Base-by-base conservation (phyloP, 768 basidiomycete species). In the Leccinum barrowsii region DNA sequence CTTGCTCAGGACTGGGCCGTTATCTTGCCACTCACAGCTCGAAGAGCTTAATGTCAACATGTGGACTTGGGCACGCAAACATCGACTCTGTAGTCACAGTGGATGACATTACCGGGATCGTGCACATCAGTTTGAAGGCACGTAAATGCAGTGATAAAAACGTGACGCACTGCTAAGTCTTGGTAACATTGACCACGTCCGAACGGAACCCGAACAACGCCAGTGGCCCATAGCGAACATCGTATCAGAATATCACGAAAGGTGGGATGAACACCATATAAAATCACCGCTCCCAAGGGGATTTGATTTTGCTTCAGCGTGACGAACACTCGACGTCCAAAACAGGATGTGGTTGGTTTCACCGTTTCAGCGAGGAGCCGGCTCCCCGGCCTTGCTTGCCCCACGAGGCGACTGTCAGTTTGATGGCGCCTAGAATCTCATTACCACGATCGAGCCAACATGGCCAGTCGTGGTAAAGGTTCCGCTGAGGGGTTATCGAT, bases 321-420 rank as follows among this genome's bases (percentile, higher is more conserved):
- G 19, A 52, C 42, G 44, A 50, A 37, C 3, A 50, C 8, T 30
- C 3, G 35, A 6, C 35, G n/a, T 35, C 26, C 42, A 10, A 44
- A 50, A 47, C 44, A 42, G 26, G 32, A 12, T 26, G 11, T 17
- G 11, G 28, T 40, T 24, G 11, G 56, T 56, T 6, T 56, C 15
- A 42, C 28, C 35, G 56, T 56, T 6, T 56, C 15, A 42, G 37
- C 35, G 10, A 56, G 7, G 40, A 17, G 21, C 47, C 8, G 56
- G 47, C 6, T 34, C 17, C 22, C 4, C 40, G 13, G 30, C 67
- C 68, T 65, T 22, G 65, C 65, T 62, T 51, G 11, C 30, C 1
- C 55, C 67, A 68, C 51, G 67, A 68, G 67, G 68, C 53, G 7
- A 50, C 59, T 37, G 11, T 34, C 30, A 30, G 30, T 30, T 5